Conservation (phyloP, 148 eudicot species). For the Rhododendron kiyosumense region DNA sequence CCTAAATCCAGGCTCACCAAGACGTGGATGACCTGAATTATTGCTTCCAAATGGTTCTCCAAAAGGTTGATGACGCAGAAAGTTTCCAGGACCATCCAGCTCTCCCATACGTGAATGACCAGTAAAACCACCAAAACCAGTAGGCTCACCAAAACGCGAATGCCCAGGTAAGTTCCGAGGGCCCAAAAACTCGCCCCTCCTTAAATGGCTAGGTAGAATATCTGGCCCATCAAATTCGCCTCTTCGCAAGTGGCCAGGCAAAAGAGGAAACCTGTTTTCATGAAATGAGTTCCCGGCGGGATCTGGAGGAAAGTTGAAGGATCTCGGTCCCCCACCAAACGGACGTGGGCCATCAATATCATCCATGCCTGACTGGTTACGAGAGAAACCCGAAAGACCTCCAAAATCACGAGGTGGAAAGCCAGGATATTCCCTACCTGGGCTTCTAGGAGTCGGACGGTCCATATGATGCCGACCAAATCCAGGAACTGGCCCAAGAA, state of each 20-base stretch:
- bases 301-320: slow-evolving; percentile 38
- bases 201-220: slow-evolving; percentile 35
- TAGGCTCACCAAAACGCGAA: slow-evolving; percentile 36
- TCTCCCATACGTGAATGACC: slow-evolving; percentile 52
- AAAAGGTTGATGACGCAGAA: slow-evolving; percentile 40
- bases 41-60: slow-evolving; percentile 58
- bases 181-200: slow-evolving; percentile 52
- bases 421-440: slow-evolving; percentile 53
- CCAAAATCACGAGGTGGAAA: slow-evolving; percentile 48
- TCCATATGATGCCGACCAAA: slow-evolving; percentile 58
- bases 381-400: slow-evolving; percentile 30
- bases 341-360: slow-evolving; percentile 44
- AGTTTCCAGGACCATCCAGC: slow-evolving; percentile 44
- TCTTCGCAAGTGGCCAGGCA: slow-evolving; percentile 42
- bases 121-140: slow-evolving; percentile 47
- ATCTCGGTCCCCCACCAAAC: slow-evolving; percentile 44
- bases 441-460: slow-evolving; percentile 51
- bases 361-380: slow-evolving; percentile 18
- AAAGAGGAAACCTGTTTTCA: slow-evolving; percentile 48
- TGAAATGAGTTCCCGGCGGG: slow-evolving; percentile 37
- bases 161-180: slow-evolving; percentile 31
- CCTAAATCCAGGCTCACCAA: slow-evolving; percentile 72
- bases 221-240: slow-evolving; percentile 59
- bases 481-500: slow-evolving; percentile 40
- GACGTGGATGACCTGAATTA: slow-evolving; percentile 42